A percentile compares a stretch with the other conserved stretches of the same genome.
Conservation (phyloP, 1,139 yeast genomes). For the Suhomyces chickasaworum region DNA sequence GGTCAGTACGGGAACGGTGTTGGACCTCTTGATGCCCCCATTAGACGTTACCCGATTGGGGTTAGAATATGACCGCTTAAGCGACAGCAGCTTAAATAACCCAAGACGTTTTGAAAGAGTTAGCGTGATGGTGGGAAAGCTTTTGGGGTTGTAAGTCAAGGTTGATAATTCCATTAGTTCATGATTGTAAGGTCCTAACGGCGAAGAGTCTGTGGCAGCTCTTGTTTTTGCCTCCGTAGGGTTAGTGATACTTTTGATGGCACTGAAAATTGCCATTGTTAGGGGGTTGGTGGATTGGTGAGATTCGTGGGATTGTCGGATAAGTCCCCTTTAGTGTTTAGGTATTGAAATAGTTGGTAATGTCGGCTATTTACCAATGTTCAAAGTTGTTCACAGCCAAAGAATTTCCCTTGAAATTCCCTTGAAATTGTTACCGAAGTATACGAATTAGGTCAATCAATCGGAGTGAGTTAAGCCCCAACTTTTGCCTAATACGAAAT, state of each 20-base stretch:
- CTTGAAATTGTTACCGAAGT: too few species aligned
- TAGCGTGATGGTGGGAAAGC: constrained; percentile 21
- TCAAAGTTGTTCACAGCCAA: neutral
- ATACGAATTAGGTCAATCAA: too few species aligned
- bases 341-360: neutral
- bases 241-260: constrained; percentile 12
- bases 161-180: constrained; percentile 39
- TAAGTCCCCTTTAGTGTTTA: neutral
- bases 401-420: too few species aligned
- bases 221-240: constrained; percentile 19
- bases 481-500: too few species aligned
- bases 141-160: constrained; percentile 26
- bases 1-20: constrained; percentile 3
- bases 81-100: neutral
- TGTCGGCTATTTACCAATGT: neutral
- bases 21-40: constrained; percentile 1
- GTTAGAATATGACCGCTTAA: constrained; percentile 2
- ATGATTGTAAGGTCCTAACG: constrained; percentile 43
- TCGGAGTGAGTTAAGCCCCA: too few species aligned
- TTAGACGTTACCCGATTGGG: neutral
- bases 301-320: neutral
- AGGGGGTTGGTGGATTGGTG: too few species aligned
- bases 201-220: constrained; percentile 39
- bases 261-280: constrained; percentile 3
- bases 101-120: constrained; percentile 16